Conservation (phyloP, 148 eudicot species). For the Bassia scoparia region DNA sequence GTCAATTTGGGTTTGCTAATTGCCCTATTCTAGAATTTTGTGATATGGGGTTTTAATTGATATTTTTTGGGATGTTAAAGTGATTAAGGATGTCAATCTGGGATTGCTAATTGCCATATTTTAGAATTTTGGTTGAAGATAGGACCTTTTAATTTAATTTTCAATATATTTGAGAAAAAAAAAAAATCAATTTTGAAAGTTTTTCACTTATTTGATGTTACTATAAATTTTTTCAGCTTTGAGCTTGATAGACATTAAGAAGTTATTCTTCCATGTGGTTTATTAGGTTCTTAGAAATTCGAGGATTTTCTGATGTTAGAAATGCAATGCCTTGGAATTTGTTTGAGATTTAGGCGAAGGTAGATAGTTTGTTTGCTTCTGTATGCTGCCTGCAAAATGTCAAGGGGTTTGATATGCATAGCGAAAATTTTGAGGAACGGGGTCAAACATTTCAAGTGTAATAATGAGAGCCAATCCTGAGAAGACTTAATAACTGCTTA, state of each 20-base stretch:
- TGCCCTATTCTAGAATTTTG: neutral
- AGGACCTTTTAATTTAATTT: neutral
- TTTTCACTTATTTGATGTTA: neutral
- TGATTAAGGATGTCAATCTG: neutral
- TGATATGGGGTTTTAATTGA: neutral
- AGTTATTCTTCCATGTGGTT: neutral
- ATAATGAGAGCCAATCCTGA: neutral
- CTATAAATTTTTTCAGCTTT: neutral
- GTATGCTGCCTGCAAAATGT: neutral
- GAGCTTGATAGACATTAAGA: neutral
- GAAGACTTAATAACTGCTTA: neutral
- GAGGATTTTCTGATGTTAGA: neutral
- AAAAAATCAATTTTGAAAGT: neutral
- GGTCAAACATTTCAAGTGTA: neutral
- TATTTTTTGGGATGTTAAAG: neutral
- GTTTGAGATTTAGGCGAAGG: neutral
- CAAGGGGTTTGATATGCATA: too few relatives aligned
- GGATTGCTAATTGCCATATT: neutral
- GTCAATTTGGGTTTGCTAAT: neutral
- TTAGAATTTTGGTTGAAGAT: slow-evolving; percentile 2
- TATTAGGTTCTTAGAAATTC: neutral
- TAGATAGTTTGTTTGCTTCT: neutral
- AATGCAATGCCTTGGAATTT: slow-evolving; percentile 1
- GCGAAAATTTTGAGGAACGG: neutral
- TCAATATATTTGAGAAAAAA: neutral